Conservation (phyloP, 768 basidiomycete genomes). For the Pleurotus pulmonarius region DNA sequence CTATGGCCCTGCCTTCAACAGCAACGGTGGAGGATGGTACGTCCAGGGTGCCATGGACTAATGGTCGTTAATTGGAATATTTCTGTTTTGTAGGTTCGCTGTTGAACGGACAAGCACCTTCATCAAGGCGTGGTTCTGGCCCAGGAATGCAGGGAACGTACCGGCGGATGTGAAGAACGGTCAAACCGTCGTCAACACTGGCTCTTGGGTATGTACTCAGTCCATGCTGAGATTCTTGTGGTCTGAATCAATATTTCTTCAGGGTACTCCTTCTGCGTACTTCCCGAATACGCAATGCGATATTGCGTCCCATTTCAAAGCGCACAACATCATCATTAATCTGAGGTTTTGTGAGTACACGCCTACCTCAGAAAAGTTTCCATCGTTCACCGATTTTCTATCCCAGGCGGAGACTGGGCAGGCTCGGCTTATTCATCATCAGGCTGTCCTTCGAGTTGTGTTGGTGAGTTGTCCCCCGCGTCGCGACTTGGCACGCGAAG, state of each 20-base stretch:
- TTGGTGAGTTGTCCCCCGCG: slow-evolving; percentile 29
- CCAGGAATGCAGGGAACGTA: slow-evolving; percentile 33
- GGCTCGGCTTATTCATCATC: slow-evolving; percentile 39
- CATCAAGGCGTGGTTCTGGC: slow-evolving; percentile 67
- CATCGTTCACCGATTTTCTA: neutral
- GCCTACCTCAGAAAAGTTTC: neutral
- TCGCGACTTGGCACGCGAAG: too few species aligned
- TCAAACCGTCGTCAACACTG: slow-evolving; percentile 28
- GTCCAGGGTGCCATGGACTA: slow-evolving; percentile 8
- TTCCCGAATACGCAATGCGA: slow-evolving; percentile 63
- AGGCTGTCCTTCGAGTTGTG: slow-evolving; percentile 51
- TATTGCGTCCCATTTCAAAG: slow-evolving; percentile 47
- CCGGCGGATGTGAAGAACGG: slow-evolving; percentile 37
- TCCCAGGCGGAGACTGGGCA: slow-evolving; percentile 52
- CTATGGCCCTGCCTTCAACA: slow-evolving; percentile 54
- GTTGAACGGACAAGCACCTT: slow-evolving; percentile 45
- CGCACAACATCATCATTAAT: slow-evolving; percentile 66
- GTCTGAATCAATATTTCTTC: neutral
- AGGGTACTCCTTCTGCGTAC: slow-evolving; percentile 54
- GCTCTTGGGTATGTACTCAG: slow-evolving; percentile 34
- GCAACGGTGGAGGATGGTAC: slow-evolving; percentile 57
- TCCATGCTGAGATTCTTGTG: too few species aligned
- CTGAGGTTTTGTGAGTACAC: slow-evolving; percentile 34
- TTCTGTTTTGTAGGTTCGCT: slow-evolving; percentile 37
- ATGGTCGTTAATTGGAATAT: too few species aligned